These are phyloP conservation scores for Cladophialophora yegresii DNA, from an alignment of 2,329 filamentous ascomycete genomes.

Conservation along the genomic window DNA sequence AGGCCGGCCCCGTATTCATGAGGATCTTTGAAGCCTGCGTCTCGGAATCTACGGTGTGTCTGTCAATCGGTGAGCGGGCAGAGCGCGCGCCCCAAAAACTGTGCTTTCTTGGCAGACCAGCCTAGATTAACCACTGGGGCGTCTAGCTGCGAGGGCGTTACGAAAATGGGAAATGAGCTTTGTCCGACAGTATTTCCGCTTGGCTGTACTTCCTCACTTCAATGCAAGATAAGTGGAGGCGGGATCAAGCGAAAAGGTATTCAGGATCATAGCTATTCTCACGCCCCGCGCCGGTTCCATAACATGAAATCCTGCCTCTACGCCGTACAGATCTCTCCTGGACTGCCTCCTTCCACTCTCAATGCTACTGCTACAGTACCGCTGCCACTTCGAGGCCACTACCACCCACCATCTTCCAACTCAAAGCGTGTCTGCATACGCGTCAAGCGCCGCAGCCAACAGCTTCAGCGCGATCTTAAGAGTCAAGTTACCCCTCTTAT, in stretches of 20 bases:
- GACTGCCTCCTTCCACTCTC: neutral
- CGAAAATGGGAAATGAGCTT: neutral
- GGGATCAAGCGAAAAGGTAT: neutral
- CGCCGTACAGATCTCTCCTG: neutral
- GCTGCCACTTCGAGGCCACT: neutral
- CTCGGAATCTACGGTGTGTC: too few relatives aligned
- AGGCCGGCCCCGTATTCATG: constrained; percentile 2
- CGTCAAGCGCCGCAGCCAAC: neutral
- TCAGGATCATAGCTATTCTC: neutral
- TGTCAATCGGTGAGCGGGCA: too few relatives aligned
- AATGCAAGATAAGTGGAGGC: neutral
- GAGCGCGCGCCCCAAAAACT: too few relatives aligned
- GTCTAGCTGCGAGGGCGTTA: neutral
- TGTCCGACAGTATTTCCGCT: neutral
- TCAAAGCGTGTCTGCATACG: neutral
- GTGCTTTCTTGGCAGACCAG: too few relatives aligned
- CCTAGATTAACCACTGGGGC: neutral
- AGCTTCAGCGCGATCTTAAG: neutral
- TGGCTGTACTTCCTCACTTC: neutral
- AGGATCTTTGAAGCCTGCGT: neutral
- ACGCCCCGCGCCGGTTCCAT: neutral
- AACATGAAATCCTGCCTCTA: neutral
- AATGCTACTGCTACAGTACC: neutral
- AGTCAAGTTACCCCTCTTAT: neutral
- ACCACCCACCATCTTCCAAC: neutral